A percentile compares a stretch with the other conserved stretches of the same genome.
phyloP scores from a whole-genome alignment of 768 basidiomycete species.

The Leucosporidium scottii region DNA sequence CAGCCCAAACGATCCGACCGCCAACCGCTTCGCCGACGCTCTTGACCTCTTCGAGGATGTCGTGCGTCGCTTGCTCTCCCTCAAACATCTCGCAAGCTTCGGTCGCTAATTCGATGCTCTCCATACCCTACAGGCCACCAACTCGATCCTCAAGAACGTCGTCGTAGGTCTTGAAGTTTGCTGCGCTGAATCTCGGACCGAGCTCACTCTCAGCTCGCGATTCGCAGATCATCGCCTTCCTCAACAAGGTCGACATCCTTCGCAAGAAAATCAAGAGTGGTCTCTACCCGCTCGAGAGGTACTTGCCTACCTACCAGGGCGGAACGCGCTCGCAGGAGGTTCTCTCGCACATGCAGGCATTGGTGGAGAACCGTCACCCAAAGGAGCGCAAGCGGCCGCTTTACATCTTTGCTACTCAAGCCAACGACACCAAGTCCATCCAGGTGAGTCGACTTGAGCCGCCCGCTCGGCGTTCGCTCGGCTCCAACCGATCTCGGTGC shows the following conservation, averaged over 20 bases:
- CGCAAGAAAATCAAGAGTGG: not conserved
- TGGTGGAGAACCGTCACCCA: not conserved
- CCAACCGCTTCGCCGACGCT: conserved; percentile 5
- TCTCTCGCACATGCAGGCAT: not conserved
- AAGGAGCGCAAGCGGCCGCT: not conserved
- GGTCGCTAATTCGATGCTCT: no score
- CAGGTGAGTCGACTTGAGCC: no score
- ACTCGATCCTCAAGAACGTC: not conserved
- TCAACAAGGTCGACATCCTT: conserved; percentile 4
- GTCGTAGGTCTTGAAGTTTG: not conserved
- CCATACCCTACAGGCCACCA: not conserved
- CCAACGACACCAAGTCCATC: conserved; percentile 3
- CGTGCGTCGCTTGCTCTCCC: not conserved
- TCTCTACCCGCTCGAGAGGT: conserved; percentile 1
- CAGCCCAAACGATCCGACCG: not conserved
- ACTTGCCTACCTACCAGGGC: not conserved
- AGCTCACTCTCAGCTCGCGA: not conserved
- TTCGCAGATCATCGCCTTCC: conserved; percentile 1
- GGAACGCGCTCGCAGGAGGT: not conserved
- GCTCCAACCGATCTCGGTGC: not conserved
- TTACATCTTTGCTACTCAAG: not conserved
- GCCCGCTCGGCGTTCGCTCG: no score
- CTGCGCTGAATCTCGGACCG: not conserved
- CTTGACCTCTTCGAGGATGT: conserved; percentile 5
- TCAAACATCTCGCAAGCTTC: no score